These are phyloP conservation scores for Solanum clarkiae DNA, from an alignment of 257 asterid genomes.

Conservation along the genomic window DNA sequence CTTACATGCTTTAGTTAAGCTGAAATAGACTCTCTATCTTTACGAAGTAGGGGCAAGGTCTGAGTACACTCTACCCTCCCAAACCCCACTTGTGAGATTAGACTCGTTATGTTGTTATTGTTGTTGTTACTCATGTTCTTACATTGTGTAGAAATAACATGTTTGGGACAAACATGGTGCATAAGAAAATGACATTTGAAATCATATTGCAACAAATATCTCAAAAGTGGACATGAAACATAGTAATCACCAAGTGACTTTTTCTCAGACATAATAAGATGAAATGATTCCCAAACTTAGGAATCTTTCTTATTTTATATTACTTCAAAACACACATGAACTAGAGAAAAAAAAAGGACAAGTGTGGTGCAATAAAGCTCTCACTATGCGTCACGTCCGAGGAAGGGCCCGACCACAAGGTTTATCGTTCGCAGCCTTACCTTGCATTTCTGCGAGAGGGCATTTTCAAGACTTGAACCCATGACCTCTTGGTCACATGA, in stretches of 20 bases:
- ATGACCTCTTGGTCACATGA: too few relatives aligned
- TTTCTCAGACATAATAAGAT: neutral
- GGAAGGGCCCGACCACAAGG: too few relatives aligned
- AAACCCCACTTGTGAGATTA: neutral
- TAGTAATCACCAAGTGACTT: neutral
- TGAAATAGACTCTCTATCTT: neutral
- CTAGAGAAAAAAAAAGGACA: neutral
- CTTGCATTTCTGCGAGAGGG: too few relatives aligned
- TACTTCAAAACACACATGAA: neutral
- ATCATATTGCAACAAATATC: slow-evolving; percentile 5
- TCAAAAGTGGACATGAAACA: neutral
- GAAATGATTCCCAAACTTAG: neutral
- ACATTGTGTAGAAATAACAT: slow-evolving; percentile 17
- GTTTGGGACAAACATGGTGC: slow-evolving; percentile 25
- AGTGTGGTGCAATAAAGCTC: too few relatives aligned
- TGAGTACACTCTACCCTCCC: neutral
- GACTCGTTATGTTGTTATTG: neutral
- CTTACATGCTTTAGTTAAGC: neutral
- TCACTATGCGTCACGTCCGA: too few relatives aligned
- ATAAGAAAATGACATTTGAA: slow-evolving; percentile 13
- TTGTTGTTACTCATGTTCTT: slow-evolving; percentile 27
- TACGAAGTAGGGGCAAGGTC: neutral
- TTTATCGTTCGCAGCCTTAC: too few relatives aligned
- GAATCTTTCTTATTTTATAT: neutral
- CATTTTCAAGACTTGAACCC: too few relatives aligned